Evolutionary conservation across 495 filamentous ascomycete genomes (phyloP).

Genomic region (Neurospora pannonica): DNA sequence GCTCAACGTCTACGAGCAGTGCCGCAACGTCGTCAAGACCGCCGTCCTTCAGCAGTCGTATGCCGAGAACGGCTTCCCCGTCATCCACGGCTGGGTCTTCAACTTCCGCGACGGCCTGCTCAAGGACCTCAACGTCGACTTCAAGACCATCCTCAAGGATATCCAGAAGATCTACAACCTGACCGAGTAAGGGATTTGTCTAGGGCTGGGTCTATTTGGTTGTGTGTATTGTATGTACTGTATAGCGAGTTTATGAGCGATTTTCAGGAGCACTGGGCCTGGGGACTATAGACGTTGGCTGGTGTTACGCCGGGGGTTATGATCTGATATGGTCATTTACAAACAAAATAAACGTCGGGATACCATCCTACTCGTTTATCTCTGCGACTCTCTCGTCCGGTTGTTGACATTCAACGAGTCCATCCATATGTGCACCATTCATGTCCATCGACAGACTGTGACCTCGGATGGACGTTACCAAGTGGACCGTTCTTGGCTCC

Average conservation of each 20-base stretch:
- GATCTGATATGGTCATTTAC: background rate
- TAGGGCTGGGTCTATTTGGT: background rate
- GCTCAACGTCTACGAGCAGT: slow-evolving; percentile 51
- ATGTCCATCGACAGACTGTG: background rate
- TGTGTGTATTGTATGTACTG: background rate
- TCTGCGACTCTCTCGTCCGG: background rate
- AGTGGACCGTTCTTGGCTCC: background rate
- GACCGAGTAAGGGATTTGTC: slow-evolving; percentile 12
- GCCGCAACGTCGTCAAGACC: slow-evolving; percentile 50
- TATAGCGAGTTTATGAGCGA: background rate
- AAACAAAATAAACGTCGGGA: background rate
- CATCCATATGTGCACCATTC: background rate
- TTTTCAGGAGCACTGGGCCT: background rate
- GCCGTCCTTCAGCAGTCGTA: slow-evolving; percentile 46
- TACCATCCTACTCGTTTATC: background rate
- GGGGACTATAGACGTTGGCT: background rate
- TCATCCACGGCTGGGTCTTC: slow-evolving; percentile 51
- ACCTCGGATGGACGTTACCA: background rate
- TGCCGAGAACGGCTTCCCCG: slow-evolving; percentile 39
- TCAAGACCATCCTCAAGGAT: slow-evolving; percentile 30
- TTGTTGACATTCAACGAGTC: background rate
- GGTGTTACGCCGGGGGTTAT: background rate
- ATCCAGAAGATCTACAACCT: slow-evolving; percentile 51
- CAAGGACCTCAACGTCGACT: slow-evolving; percentile 44
- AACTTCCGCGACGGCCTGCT: slow-evolving; percentile 42